phyloP scores from a whole-genome alignment of 371 early-diverging fungal species.

The Apophysomyces ossiformis region DNA sequence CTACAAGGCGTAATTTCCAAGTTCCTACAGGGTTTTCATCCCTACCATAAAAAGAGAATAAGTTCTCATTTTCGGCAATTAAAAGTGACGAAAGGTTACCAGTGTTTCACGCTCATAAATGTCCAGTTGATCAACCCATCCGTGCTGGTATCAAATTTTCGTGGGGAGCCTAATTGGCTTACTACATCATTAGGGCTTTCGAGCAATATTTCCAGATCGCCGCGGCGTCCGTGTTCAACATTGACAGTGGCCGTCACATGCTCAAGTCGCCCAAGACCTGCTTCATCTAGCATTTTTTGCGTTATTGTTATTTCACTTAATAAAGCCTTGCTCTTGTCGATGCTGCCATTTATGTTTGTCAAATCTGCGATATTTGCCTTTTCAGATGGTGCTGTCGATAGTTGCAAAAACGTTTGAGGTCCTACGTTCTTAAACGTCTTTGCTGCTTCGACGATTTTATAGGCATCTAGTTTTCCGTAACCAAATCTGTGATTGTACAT shows the following conservation, averaged over 20 bases:
- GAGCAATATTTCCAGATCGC: slow-evolving; percentile 81
- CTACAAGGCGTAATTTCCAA: slow-evolving; percentile 76
- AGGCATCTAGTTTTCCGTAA: slow-evolving; percentile 89
- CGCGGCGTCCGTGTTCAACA: slow-evolving; percentile 78
- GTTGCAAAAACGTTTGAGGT: slow-evolving; percentile 58
- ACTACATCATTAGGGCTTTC: slow-evolving; percentile 71
- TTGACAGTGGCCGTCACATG: slow-evolving; percentile 85
- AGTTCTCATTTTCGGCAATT: background rate
- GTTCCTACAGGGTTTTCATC: slow-evolving; percentile 31
- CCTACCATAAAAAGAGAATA: slow-evolving; percentile 39
- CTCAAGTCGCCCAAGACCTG: slow-evolving; percentile 67
- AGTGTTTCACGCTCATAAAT: slow-evolving; percentile 95
- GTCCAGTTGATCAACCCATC: slow-evolving; percentile 89
- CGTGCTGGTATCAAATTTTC: slow-evolving; percentile 68
- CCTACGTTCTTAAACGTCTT: slow-evolving; percentile 62
- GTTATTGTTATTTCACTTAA: slow-evolving; percentile 41
- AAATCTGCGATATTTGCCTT: slow-evolving; percentile 42
- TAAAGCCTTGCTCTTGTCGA: slow-evolving; percentile 25
- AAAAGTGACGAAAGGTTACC: slow-evolving; percentile 54
- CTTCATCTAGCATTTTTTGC: slow-evolving; percentile 42
- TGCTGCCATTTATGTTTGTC: slow-evolving; percentile 25
- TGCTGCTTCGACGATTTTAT: slow-evolving; percentile 75
- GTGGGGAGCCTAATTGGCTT: slow-evolving; percentile 70
- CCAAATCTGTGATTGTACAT: slow-evolving; percentile 89
- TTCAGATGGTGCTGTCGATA: slow-evolving; percentile 17